Evolutionary conservation across 2,329 filamentous ascomycete genomes (phyloP), one percentile per base, ranked within the genome.

Genomic region (Diaporthe aspalathi): DNA sequence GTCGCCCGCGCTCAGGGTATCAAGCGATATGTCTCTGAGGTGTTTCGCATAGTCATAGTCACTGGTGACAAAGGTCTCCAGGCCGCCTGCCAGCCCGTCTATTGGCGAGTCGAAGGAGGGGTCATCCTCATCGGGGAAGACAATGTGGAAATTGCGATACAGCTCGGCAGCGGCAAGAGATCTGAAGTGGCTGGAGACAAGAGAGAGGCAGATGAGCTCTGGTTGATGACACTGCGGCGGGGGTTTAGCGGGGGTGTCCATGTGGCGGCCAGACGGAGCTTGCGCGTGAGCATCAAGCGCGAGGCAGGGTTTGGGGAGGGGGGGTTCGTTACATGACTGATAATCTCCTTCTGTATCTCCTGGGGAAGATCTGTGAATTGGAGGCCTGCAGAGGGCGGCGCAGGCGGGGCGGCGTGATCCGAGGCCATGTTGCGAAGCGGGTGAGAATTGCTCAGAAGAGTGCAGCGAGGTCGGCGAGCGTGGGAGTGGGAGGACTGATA

Each of bases 41-140:
- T 90, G 86, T 73, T 85, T 81, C 32, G 87, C 88, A 80, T 91
- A 91, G 78, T 91, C 83, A 80, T 91, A 90, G 38, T 90, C 85
- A 81, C 89, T 91, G 0, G 88, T 88, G 38, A 85, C 87, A 68
- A 92, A 87, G 5, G 89, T 91, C 69, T 91, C 86, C 60, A 92
- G 83, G 4, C 88, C 86, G 27, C 84, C 84, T 2, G 89, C 87
- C 43, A 91, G 83, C 5, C 85, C 83, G 74, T 90, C 88, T 62
- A 89, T 86, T n/a, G 84, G 83, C 0, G 83, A 84, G 60, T 89
- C 87, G 75, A 84, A 86, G 49, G 79, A 79, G 1, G 82, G 77
- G 70, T 88, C 86, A 74, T 90, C 87, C 67, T 89, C 86, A 71
- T 90, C 87, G n/a, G 87, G 85, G 76, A 91, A 90, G 68, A 89